Base-by-base conservation (phyloP, 2,329 filamentous ascomycete species). In the Colletotrichum coccodes region DNA sequence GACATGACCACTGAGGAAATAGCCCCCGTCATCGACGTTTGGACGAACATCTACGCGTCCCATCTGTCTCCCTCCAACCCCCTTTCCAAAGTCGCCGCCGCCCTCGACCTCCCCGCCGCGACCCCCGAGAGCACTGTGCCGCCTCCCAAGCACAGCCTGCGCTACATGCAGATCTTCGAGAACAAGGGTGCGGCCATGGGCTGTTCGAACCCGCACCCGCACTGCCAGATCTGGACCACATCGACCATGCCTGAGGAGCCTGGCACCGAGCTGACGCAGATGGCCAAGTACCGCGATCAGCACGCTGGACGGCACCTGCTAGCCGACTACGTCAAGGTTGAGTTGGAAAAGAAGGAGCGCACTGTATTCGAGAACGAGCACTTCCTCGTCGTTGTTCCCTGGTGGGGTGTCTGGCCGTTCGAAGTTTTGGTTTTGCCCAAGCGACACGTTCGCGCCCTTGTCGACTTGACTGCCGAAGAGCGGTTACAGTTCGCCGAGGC, bases 141-240 rank as follows among this genome's bases (percentile, higher is more conserved):
- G 8, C 81, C 82, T 32, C 91, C 94, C 5, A 89, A 86, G 59
- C 88, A 92, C 60, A 94, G 97, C 80, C 94, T 97, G 75, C 90
- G 92, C 61, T 98, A 97, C 82, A 98, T 99, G 95, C 96, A 99
- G 79, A 98, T 99, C 72, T 99, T 99, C 71, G 96, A 99, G 83
- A 99, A 99, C 85, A 99, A 99, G 82, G 96, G 96, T 59, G 90
- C 93, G 1, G 94, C 95, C 12, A 99, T 99, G 96, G 96, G 96
- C 59, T 99, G 96, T 84, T 98, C 95, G 1, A 99, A 99, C 79
- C 96, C 96, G 1, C 96, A 99, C 79, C 96, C 96, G 0, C 96
- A 99, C 81, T 95, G 96, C 68, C 96, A 99, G 80, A 87, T 98
- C 71, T 99, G 96, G 96, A 96, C 94, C 2, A 97, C 95, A 0